Conservation (phyloP, 2,329 filamentous ascomycete genomes). For the Exophiala sp. region DNA sequence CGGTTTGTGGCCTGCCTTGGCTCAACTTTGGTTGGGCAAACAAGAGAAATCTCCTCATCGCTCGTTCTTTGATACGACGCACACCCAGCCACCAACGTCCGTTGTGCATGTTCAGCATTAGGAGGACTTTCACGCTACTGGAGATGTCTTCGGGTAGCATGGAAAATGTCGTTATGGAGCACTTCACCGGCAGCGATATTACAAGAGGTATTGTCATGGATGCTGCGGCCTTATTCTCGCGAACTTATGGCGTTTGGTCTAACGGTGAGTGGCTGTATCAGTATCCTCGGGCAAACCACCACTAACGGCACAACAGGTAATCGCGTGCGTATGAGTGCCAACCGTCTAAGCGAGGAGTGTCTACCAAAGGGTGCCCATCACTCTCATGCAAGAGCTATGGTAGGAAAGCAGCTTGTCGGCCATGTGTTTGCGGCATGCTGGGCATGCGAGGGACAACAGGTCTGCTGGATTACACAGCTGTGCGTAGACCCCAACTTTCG, state of each 20-base stretch:
- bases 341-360: background rate
- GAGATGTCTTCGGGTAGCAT: no score
- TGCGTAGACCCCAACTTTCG: constrained; percentile 2
- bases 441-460: background rate
- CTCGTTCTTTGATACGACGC: no score
- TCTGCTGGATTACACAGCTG: constrained; percentile 8
- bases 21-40: no score
- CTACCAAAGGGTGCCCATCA: background rate
- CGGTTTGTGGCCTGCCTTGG: no score
- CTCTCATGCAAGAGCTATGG: background rate
- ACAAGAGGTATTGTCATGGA: constrained; percentile 37
- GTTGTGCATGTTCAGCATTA: no score
- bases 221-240: constrained; percentile 34
- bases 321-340: constrained; percentile 2
- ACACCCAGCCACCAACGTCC: no score
- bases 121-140: no score
- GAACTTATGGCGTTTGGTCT: constrained; percentile 36
- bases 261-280: background rate
- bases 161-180: constrained; percentile 26
- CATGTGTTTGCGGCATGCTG: constrained; percentile 1
- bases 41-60: no score
- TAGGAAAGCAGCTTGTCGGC: background rate
- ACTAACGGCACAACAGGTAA: background rate
- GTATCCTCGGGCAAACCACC: background rate
- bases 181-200: constrained; percentile 29